These are phyloP conservation scores for Cryptococcus wingfieldii DNA, from an alignment of 1,284 basidiomycete genomes.

Conservation along the genomic window DNA sequence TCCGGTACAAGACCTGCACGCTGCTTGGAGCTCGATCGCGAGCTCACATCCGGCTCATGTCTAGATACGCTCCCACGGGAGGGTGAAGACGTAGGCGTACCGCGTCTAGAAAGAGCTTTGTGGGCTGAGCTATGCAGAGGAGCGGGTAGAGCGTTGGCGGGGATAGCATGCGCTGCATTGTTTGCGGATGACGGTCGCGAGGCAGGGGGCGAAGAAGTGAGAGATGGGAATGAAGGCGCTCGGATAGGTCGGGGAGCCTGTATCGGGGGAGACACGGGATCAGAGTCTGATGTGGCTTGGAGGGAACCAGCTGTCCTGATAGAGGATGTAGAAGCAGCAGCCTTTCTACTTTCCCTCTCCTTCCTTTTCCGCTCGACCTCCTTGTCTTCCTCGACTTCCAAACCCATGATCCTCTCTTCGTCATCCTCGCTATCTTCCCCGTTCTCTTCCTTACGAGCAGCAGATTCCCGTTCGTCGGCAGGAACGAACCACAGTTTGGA, in stretches of 20 bases:
- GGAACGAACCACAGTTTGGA: constrained; percentile 47
- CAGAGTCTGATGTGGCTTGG: neutral
- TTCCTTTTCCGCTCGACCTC: neutral
- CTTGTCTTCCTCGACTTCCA: constrained; percentile 3
- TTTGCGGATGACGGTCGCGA: neutral
- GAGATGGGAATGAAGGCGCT: neutral
- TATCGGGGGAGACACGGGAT: neutral
- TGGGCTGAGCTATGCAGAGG: neutral
- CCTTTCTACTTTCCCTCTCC: neutral
- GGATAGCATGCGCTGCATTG: neutral
- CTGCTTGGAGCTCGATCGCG: neutral
- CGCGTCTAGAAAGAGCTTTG: constrained; percentile 11
- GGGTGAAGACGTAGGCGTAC: constrained; percentile 30
- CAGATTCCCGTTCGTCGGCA: neutral
- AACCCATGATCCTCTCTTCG: neutral
- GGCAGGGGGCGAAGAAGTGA: neutral
- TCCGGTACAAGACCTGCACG: constrained; percentile 23
- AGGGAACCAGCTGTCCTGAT: too few species aligned
- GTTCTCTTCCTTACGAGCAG: neutral
- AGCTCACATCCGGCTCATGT: neutral
- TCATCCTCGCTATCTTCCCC: constrained; percentile 4
- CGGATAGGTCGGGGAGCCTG: constrained; percentile 3
- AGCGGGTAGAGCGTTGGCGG: neutral
- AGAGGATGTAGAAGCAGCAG: neutral
- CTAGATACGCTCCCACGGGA: neutral